These are phyloP conservation scores for Poronia punctata DNA, from an alignment of 495 filamentous ascomycete genomes.

Conservation along the genomic window DNA sequence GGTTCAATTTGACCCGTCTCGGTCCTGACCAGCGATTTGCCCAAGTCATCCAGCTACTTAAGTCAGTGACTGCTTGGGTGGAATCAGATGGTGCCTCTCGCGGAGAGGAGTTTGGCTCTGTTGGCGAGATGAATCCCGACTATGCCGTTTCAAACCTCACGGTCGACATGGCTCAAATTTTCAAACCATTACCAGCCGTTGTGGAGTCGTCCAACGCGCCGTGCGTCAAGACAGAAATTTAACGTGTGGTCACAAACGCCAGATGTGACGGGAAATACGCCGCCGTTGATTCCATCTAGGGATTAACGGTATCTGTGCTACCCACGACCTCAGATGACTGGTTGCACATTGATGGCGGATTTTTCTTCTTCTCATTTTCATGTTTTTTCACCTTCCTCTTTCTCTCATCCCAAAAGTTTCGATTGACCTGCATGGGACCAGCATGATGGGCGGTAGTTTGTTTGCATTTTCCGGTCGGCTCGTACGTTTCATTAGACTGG, in stretches of 20 bases:
- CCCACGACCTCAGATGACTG: no score
- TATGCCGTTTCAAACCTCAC: constrained; percentile 55
- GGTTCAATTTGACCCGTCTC: constrained; percentile 38
- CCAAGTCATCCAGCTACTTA: constrained; percentile 51
- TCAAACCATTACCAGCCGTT: constrained; percentile 40
- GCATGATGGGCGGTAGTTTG: constrained; percentile 23
- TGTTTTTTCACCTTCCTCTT: constrained; percentile 12
- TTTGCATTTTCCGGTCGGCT: constrained; percentile 39
- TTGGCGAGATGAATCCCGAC: constrained; percentile 51
- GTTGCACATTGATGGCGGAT: no score
- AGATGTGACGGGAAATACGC: neutral
- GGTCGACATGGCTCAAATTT: constrained; percentile 61
- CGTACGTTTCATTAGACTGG: constrained; percentile 36
- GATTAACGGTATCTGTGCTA: no score
- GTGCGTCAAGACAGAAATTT: constrained; percentile 26
- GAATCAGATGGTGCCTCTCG: constrained; percentile 42
- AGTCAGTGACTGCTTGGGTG: constrained; percentile 49
- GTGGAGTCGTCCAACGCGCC: constrained; percentile 26
- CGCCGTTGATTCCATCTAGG: no score
- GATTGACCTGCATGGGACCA: constrained; percentile 37
- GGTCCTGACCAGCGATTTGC: constrained; percentile 49
- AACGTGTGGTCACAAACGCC: constrained; percentile 10
- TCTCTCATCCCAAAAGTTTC: constrained; percentile 25
- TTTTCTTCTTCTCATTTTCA: constrained; percentile 9
- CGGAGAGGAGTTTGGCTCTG: constrained; percentile 50